Evolutionary conservation across 352 stramenopile genomes (phyloP).

Genomic region (Thalassiosira livingstoniorum): DNA sequence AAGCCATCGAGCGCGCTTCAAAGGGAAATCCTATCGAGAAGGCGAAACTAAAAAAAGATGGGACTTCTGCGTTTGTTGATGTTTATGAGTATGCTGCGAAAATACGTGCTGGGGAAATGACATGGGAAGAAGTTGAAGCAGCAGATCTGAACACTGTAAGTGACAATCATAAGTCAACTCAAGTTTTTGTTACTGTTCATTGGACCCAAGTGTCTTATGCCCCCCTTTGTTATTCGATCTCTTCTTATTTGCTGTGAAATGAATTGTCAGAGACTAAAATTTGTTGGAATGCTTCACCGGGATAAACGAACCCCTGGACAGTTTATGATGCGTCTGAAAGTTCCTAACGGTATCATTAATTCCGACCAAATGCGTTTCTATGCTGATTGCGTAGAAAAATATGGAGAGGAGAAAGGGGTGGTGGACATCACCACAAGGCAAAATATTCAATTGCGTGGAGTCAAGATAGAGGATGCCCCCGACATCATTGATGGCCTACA

Average conservation of each 20-base stretch:
- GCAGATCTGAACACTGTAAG: constrained; percentile 66
- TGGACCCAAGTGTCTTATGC: no score
- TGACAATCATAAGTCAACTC: constrained; percentile 20
- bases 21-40: constrained; percentile 82
- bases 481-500: constrained; percentile 86
- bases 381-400: constrained; percentile 84
- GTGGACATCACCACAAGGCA: constrained; percentile 89
- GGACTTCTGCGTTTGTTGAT: constrained; percentile 81
- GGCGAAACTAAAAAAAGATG: constrained; percentile 81
- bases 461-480: constrained; percentile 86
- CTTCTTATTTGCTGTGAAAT: background rate
- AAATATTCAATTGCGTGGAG: constrained; percentile 87
- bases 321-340: constrained; percentile 89
- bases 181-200: no score
- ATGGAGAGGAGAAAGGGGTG: constrained; percentile 82
- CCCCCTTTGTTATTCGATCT: background rate
- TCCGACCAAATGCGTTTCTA: constrained; percentile 86
- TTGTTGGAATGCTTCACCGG: constrained; percentile 84
- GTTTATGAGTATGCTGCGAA: constrained; percentile 84
- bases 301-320: constrained; percentile 86
- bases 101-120: constrained; percentile 81
- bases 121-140: constrained; percentile 84
- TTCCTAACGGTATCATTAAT: constrained; percentile 88
- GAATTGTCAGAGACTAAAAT: constrained; percentile 79
- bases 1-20: constrained; percentile 71